phyloP scores from a whole-genome alignment of 768 basidiomycete species.

The Pisolithus orientalis region DNA sequence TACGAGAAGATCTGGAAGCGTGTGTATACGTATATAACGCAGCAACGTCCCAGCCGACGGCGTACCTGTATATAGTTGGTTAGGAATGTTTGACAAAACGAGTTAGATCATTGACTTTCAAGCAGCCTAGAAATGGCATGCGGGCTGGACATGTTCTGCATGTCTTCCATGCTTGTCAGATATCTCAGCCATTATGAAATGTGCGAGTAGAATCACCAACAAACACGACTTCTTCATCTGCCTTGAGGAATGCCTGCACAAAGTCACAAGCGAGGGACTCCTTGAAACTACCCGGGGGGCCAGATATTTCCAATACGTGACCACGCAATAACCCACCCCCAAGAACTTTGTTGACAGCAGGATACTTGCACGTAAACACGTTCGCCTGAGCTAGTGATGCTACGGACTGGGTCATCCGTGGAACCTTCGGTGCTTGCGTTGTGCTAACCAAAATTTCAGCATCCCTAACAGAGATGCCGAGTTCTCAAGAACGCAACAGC shows the following conservation, averaged over 20 bases:
- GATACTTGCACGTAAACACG: slow-evolving; percentile 26
- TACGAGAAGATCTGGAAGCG: slow-evolving; percentile 48
- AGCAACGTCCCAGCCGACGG: slow-evolving; percentile 28
- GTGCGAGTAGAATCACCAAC: slow-evolving; percentile 39
- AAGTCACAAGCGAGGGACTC: slow-evolving; percentile 49
- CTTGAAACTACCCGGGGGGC: slow-evolving; percentile 68
- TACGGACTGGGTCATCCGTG: slow-evolving; percentile 50
- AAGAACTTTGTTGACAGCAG: slow-evolving; percentile 51
- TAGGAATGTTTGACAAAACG: slow-evolving; percentile 1
- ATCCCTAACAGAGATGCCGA: slow-evolving; percentile 39
- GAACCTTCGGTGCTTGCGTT: slow-evolving; percentile 27
- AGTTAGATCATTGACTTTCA: slow-evolving; percentile 16
- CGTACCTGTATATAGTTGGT: slow-evolving; percentile 31
- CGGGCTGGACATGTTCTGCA: slow-evolving; percentile 43
- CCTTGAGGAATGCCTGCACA: slow-evolving; percentile 40
- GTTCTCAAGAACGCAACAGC: slow-evolving; percentile 32
- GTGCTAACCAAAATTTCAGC: slow-evolving; percentile 42
- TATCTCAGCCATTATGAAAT: slow-evolving; percentile 3
- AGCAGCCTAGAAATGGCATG: slow-evolving; percentile 27
- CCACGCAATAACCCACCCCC: slow-evolving; percentile 58
- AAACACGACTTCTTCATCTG: slow-evolving; percentile 51
- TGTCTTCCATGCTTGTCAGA: slow-evolving; percentile 28
- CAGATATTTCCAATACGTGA: slow-evolving; percentile 66
- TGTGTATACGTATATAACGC: slow-evolving; percentile 31
- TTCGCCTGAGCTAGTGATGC: slow-evolving; percentile 32